Evolutionary conservation across 805 yeast species (phyloP).

Genomic region (Jamesozyma lodderae): DNA sequence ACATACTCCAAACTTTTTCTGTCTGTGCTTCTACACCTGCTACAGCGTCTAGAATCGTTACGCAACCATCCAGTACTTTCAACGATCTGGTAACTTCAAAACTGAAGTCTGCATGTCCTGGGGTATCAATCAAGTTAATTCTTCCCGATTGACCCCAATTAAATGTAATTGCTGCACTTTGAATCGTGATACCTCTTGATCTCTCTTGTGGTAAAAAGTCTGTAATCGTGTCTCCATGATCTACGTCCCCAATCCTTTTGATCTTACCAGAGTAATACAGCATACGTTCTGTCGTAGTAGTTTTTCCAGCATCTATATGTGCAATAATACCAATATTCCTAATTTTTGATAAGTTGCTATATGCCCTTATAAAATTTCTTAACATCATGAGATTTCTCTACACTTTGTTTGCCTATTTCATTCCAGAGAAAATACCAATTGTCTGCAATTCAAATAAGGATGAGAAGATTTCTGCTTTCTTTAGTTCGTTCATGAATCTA

Average conservation of each 20-base stretch:
- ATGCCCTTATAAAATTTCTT: neutral
- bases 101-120: slow-evolving; percentile 96
- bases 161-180: slow-evolving; percentile 88
- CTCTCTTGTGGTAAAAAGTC: slow-evolving; percentile 87
- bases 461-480: too few species aligned
- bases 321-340: slow-evolving; percentile 95
- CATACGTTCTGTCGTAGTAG: slow-evolving; percentile 95
- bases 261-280: slow-evolving; percentile 82
- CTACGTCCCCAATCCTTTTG: slow-evolving; percentile 79
- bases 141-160: slow-evolving; percentile 62
- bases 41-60: slow-evolving; percentile 85
- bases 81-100: slow-evolving; percentile 88
- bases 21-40: slow-evolving; percentile 99
- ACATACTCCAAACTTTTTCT: slow-evolving; percentile 93
- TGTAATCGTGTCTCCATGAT: slow-evolving; percentile 93
- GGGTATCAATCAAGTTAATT: slow-evolving; percentile 89
- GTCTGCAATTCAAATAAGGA: too few species aligned
- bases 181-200: slow-evolving; percentile 90
- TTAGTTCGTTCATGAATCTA: too few species aligned
- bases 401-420: too few species aligned
- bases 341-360: slow-evolving; percentile 26
- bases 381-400: too few species aligned
- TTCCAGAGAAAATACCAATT: too few species aligned
- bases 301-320: slow-evolving; percentile 98
- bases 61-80: slow-evolving; percentile 89